Conservation (phyloP, 176 grass and related monocot genomes). For the Oryza rufipogon region DNA sequence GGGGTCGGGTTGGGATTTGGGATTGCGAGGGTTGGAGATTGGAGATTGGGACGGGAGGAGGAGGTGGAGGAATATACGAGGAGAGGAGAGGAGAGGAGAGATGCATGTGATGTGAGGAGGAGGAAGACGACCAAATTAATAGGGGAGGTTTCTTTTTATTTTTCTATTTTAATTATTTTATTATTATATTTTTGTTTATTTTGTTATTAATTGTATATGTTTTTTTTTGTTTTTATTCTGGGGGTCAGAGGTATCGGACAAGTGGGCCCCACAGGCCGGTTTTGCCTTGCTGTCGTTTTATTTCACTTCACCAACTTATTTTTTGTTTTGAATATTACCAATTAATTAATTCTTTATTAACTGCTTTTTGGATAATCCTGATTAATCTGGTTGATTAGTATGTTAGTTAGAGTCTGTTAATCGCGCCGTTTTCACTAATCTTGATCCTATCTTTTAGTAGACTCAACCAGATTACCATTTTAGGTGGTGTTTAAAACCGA, state of each 20-base stretch:
- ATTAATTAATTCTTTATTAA: background rate
- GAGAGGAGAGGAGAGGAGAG: constrained; percentile 1
- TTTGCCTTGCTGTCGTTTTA: background rate
- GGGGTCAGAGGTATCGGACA: constrained; percentile 2
- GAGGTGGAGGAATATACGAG: constrained; percentile 55
- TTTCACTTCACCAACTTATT: background rate
- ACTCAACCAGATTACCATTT: background rate
- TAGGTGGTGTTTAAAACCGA: no score
- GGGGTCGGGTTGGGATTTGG: constrained; percentile 40
- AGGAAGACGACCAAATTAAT: constrained; percentile 34
- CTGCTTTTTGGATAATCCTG: background rate
- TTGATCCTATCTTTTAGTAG: background rate
- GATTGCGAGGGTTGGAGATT: constrained; percentile 5
- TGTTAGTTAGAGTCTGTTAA: background rate
- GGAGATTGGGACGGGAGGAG: constrained; percentile 48
- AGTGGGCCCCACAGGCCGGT: constrained; percentile 27
- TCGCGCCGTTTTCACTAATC: background rate
- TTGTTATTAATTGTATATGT: background rate
- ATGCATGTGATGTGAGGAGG: background rate
- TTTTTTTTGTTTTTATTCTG: background rate
- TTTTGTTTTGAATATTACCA: background rate
- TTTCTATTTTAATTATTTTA: background rate
- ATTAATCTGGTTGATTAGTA: background rate
- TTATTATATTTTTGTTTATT: background rate
- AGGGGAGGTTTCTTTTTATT: background rate